A percentile compares a stretch with the other conserved stretches of the same genome.
Evolutionary conservation across 306 rosid species (phyloP).

Genomic region (Carpinus fangiana): DNA sequence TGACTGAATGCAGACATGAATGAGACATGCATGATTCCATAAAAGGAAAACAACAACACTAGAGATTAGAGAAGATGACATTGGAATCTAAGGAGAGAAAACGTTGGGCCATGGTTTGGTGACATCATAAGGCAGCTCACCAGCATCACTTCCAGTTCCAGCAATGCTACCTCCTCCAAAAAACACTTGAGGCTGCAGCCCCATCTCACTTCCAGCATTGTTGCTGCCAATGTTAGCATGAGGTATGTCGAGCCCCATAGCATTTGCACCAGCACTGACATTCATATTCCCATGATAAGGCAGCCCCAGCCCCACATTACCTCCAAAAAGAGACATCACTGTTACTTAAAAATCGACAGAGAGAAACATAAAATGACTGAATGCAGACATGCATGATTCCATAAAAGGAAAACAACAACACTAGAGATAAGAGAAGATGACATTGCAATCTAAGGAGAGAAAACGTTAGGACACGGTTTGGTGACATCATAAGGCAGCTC

Average conservation of each 20-base stretch:
- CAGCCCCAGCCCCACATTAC: not conserved
- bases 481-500: slow-evolving; percentile 5
- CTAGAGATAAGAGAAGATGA: not conserved
- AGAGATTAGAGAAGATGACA: not conserved
- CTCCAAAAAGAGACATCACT: not conserved
- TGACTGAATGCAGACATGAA: not conserved
- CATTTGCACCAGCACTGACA: not conserved
- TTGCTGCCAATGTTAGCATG: not conserved
- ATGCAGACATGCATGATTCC: not conserved
- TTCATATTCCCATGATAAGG: not conserved
- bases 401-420: not conserved
- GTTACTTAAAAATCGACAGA: not conserved
- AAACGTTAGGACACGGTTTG: slow-evolving; percentile 9
- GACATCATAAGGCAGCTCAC: slow-evolving; percentile 7
- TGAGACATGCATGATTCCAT: not conserved
- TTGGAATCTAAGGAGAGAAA: not conserved
- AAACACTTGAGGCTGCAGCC: not conserved
- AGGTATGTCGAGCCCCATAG: no score
- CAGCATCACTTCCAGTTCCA: not conserved
- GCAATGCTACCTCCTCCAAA: not conserved
- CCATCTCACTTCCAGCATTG: slow-evolving; percentile 4
- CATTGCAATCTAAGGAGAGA: not conserved
- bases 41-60: not conserved
- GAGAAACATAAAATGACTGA: not conserved
- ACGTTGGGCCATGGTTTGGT: slow-evolving; percentile 4